Base-by-base conservation (phyloP, 2,329 filamentous ascomycete species). In the Juglanconis sp. region DNA sequence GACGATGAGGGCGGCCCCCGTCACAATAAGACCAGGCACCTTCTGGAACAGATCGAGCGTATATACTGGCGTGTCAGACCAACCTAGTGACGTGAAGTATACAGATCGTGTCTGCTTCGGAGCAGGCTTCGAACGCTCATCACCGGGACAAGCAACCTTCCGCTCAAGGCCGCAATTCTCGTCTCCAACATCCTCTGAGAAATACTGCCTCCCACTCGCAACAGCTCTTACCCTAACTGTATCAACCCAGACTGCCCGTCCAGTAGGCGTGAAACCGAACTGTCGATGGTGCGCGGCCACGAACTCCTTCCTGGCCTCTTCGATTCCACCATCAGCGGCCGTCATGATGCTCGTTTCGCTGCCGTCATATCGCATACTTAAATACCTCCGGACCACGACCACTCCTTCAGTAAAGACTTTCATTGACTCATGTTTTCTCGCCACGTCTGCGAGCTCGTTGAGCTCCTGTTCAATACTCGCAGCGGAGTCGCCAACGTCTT, bases 311-410 rank as follows among this genome's bases (percentile, higher is more conserved):
- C 38, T 46, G 4, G 44, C 36, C 5, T 47, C 35, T 13, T 35
- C 55, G 4, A 57, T 11, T 2, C 13, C 55, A 3, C 48, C 47
- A 1, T 57, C 55, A 15, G 48, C 35, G 36, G 47, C 9, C 9
- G 74, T 70, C 62, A 72, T 73, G 13, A 76, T 63, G 2, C 67
- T 68, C 1, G 73, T 76, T 31, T 74, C 73, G 5, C 70, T 71
- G 9, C 73, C 73, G 9, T 68, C 67, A 44, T 76, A 76, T 17
- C 71, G 66, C 55, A 76, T 65, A 44, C 73, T 73, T 17, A 59
- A 17, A 10, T 47, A 59, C n/a, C 24, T 53, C n/a, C 35, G 38
- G 1, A 40, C 50, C 30, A 55, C 51, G 32, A 59, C 50, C 7
- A 53, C 34, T 9, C 10, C 53, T 9, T 48, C 40, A 13, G 24